Evolutionary conservation across 129 eudicot genomes (phyloP).

Genomic region (Centella asiatica): DNA sequence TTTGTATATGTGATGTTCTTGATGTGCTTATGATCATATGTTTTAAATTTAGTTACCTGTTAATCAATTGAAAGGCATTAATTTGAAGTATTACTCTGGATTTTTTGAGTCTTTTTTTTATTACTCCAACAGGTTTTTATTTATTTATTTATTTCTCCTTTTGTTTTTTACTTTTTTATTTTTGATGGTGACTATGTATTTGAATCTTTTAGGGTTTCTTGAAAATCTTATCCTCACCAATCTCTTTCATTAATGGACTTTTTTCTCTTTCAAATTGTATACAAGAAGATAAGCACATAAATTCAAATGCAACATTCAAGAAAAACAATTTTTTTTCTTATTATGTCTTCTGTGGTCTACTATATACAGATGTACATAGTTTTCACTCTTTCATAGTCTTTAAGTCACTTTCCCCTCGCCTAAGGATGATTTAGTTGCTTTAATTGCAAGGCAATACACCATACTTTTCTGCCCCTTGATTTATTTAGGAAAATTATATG

Average conservation of each 20-base stretch:
- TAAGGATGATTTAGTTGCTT: too few species aligned
- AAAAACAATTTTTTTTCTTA: constrained; percentile 18
- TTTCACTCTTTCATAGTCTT: constrained; percentile 35
- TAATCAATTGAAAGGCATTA: too few species aligned
- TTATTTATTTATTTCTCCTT: background rate
- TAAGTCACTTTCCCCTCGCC: constrained; percentile 4
- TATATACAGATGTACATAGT: constrained; percentile 25
- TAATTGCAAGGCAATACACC: too few species aligned
- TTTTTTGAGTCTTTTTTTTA: too few species aligned
- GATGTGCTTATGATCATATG: too few species aligned
- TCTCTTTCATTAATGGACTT: constrained; percentile 13
- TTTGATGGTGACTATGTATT: constrained; percentile 38
- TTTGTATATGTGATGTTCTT: too few species aligned
- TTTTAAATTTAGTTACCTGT: too few species aligned
- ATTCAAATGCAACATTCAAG: constrained; percentile 19
- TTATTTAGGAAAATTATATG: too few species aligned
- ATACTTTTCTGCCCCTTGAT: too few species aligned
- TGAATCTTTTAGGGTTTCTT: constrained; percentile 6
- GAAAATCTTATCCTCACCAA: constrained; percentile 5
- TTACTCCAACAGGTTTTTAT: background rate
- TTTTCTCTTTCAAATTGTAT: background rate
- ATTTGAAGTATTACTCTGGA: too few species aligned
- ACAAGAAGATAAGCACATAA: background rate
- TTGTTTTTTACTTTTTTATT: background rate
- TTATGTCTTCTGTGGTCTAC: constrained; percentile 35